phyloP scores from a whole-genome alignment of 495 filamentous ascomycete genomes.

The Cenococcum geophilum region DNA sequence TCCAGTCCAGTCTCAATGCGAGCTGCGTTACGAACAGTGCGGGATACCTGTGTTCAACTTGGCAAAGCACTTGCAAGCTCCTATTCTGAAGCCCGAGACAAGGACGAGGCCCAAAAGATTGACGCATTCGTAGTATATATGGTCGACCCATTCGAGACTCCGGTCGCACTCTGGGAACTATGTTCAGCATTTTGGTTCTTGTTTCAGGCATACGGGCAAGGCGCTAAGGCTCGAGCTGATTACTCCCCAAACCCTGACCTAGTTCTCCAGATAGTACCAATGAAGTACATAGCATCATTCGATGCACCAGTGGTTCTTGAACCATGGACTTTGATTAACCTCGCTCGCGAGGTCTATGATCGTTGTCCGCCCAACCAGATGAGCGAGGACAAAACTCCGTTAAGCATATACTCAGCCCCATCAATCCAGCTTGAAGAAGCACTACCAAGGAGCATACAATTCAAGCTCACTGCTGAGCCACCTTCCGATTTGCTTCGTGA shows the following conservation, averaged over 20 bases:
- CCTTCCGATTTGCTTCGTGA: constrained; percentile 73
- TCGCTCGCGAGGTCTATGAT: constrained; percentile 84
- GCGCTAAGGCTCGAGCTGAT: constrained; percentile 41
- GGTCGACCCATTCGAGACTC: constrained; percentile 64
- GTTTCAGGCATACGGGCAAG: constrained; percentile 60
- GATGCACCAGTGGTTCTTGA: constrained; percentile 60
- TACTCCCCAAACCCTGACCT: constrained; percentile 47
- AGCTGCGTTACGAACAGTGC: constrained; percentile 19
- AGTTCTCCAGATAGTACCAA: constrained; percentile 75
- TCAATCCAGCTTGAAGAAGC: constrained; percentile 70
- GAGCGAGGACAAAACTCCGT: constrained; percentile 34
- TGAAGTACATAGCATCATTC: constrained; percentile 60
- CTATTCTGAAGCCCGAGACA: constrained; percentile 33
- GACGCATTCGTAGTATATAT: constrained; percentile 71
- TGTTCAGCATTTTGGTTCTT: constrained; percentile 74
- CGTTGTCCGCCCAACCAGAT: constrained; percentile 57
- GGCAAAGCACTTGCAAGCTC: constrained; percentile 22
- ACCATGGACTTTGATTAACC: constrained; percentile 56
- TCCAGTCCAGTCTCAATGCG: constrained; percentile 7
- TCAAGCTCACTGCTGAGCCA: constrained; percentile 63
- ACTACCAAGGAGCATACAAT: constrained; percentile 66
- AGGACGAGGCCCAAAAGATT: constrained; percentile 46
- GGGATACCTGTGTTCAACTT: constrained; percentile 26
- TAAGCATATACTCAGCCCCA: constrained; percentile 49
- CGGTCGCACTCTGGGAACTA: constrained; percentile 62